Conservation (phyloP, 352 stramenopile genomes). For the Hyaloperonospora arabidopsidis region DNA sequence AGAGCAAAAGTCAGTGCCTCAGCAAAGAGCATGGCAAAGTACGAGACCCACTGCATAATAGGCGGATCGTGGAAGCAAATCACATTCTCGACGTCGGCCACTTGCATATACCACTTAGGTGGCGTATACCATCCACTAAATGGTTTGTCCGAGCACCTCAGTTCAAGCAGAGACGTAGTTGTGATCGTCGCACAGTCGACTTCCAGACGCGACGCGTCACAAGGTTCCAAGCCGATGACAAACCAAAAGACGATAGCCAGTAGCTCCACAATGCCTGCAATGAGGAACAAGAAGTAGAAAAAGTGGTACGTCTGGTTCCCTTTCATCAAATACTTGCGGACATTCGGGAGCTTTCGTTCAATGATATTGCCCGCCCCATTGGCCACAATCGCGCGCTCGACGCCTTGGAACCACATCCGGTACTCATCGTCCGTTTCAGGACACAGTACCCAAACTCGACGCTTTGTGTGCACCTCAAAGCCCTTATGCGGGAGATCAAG, state of each 20-base stretch:
- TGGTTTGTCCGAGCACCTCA: constrained; percentile 37
- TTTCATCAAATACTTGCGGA: constrained; percentile 87
- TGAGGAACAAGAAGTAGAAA: constrained; percentile 74
- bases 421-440: constrained; percentile 82
- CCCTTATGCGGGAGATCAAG: constrained; percentile 76
- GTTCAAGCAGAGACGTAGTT: constrained; percentile 42
- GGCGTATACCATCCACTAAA: constrained; percentile 65
- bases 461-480: constrained; percentile 78
- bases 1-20: constrained; percentile 67
- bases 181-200: constrained; percentile 58
- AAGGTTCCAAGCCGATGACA: constrained; percentile 69
- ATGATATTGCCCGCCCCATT: constrained; percentile 79
- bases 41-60: constrained; percentile 75
- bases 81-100: constrained; percentile 61
- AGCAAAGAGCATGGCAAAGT: constrained; percentile 66
- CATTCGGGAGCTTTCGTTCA: constrained; percentile 79
- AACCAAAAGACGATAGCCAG: constrained; percentile 75
- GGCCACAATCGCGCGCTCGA: constrained; percentile 68
- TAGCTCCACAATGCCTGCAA: constrained; percentile 63
- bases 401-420: constrained; percentile 80
- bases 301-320: constrained; percentile 72
- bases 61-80: constrained; percentile 69
- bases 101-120: constrained; percentile 62
- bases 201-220: constrained; percentile 42
- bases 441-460: constrained; percentile 82